phyloP scores from a whole-genome alignment of 2,329 filamentous ascomycete genomes.

The Aureobasidium sp. region DNA sequence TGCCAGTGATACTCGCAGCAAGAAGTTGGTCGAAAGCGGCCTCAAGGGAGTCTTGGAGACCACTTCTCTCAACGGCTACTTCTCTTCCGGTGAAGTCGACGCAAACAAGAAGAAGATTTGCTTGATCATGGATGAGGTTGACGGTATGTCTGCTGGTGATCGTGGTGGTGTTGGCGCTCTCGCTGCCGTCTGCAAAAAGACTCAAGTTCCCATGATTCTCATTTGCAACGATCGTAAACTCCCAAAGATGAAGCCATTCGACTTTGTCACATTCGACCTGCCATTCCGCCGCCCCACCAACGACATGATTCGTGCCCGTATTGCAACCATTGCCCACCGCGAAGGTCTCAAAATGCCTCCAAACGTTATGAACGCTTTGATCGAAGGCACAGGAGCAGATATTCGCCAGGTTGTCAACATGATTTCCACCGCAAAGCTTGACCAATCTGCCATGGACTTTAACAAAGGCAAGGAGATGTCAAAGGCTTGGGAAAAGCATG shows the following conservation, averaged over 20 bases:
- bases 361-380: slow-evolving; percentile 80
- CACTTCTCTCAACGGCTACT: slow-evolving; percentile 84
- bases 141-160: slow-evolving; percentile 97
- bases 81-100: slow-evolving; percentile 75
- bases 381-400: slow-evolving; percentile 90
- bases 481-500: slow-evolving; percentile 96
- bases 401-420: slow-evolving; percentile 99
- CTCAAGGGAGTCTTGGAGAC: slow-evolving; percentile 90
- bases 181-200: slow-evolving; percentile 91
- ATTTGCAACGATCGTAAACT: slow-evolving; percentile 93
- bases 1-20: slow-evolving; percentile 90
- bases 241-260: slow-evolving; percentile 98
- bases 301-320: slow-evolving; percentile 81
- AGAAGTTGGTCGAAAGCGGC: slow-evolving; percentile 84
- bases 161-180: slow-evolving; percentile 90
- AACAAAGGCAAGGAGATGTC: slow-evolving; percentile 89
- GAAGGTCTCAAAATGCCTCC: slow-evolving; percentile 80
- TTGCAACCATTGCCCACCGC: slow-evolving; percentile 90
- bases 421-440: slow-evolving; percentile 87
- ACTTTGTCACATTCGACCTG: slow-evolving; percentile 74
- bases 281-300: slow-evolving; percentile 83
- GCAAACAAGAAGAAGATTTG: slow-evolving; percentile 83
- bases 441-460: slow-evolving; percentile 69
- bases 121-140: slow-evolving; percentile 97
- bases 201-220: slow-evolving; percentile 85